Conservation (phyloP, 768 basidiomycete genomes). For the Exidia glandulosa region DNA sequence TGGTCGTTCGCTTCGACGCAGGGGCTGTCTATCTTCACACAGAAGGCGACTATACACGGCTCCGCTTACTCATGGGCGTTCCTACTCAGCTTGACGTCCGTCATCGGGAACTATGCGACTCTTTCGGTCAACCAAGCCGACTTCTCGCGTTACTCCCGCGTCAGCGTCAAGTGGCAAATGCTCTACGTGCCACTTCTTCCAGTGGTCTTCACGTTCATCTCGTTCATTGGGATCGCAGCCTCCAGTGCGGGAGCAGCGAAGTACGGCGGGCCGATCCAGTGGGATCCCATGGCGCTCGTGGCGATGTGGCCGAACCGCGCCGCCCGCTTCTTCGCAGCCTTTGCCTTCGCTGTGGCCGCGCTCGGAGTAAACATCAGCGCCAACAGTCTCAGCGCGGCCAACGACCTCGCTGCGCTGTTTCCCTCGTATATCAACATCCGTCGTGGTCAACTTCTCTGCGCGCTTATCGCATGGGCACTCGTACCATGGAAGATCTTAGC, state of each 20-base stretch:
- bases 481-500: conserved; percentile 80
- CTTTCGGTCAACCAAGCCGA: conserved; percentile 58
- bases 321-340: conserved; percentile 72
- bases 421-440: conserved; percentile 73
- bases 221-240: conserved; percentile 72
- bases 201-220: conserved; percentile 59
- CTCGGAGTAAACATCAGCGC: conserved; percentile 64
- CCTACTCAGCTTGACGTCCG: conserved; percentile 66
- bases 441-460: conserved; percentile 70
- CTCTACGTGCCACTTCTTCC: conserved; percentile 70
- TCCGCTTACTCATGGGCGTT: conserved; percentile 62
- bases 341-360: conserved; percentile 62
- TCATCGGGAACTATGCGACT: conserved; percentile 63
- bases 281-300: conserved; percentile 72
- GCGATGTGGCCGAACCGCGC: conserved; percentile 78
- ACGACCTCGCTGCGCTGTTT: conserved; percentile 73
- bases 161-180: conserved; percentile 43
- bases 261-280: conserved; percentile 41
- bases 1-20: conserved; percentile 70
- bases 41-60: conserved; percentile 41
- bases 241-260: conserved; percentile 56
- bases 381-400: conserved; percentile 66
- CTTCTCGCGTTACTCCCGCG: conserved; percentile 72
- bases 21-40: conserved; percentile 41
- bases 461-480: conserved; percentile 72